Evolutionary conservation across 2,329 filamentous ascomycete species (phyloP), one percentile per base, ranked within the genome.

Genomic region (Colletotrichum somersetense): DNA sequence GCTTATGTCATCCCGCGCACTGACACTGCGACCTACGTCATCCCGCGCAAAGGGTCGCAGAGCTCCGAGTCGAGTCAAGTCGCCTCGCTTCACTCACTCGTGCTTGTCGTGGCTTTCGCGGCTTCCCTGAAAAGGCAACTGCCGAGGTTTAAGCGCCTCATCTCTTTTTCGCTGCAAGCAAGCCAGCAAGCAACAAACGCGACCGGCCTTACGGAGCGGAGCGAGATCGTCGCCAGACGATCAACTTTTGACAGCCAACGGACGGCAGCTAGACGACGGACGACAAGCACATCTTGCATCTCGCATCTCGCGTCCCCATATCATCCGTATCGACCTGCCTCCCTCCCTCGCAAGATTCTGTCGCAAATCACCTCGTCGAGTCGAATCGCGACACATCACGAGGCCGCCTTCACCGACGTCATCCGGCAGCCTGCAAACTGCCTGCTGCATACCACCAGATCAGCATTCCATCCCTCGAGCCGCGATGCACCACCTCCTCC

Each of bases 401-500:
- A 50, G 56, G 18, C 52, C 2, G 14, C 48, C 57, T 52, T 55
- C 53, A 11, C 55, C 53, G 53, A 72, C 65, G 69, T 72, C 69
- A 72, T 30, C 33, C 53, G n/a, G 65, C 50, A 52, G 33, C 35
- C 10, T 50, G 62, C 20, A 1, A 8, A 30, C 20, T 20, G 35
- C 48, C 6, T 52, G 23, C 6, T 38, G 11, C 58, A 67, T 55
- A 5, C 44, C 44, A 71, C 40, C 52, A 70, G 35, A 56, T 35
- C 20, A 67, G 11, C 20, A 71, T n/a, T 12, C 46, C 38, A 71
- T n/a, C 18, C 46, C 38, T 30, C 18, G 10, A 14, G 23, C 20
- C 7, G 46, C 50, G 2, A 73, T 73, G 67, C 61, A 71, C 33
- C 56, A 66, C 26, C 50, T 73, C 55, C 61, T 62, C 55, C 61